Percentiles rank a stretch among this genome's conserved stretches.
These are phyloP conservation scores for Clitoria ternatea DNA, from an alignment of 306 rosid genomes.

Conservation along the genomic window DNA sequence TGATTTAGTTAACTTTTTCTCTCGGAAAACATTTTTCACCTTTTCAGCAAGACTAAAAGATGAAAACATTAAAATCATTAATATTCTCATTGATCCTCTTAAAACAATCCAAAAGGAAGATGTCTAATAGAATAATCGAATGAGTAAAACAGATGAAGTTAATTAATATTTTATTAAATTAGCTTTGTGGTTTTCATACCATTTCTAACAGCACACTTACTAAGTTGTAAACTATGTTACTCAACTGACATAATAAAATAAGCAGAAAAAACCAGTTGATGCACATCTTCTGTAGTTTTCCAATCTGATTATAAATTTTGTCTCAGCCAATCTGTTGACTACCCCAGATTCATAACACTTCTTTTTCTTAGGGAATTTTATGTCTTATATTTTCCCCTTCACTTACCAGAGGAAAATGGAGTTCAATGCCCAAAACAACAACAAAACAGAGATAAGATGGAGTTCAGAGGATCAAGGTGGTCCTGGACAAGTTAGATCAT, in stretches of 20 bases:
- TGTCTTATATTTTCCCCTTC: conserved; percentile 7
- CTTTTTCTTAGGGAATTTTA: background rate
- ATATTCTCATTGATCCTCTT: conserved; percentile 32
- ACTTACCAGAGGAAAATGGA: conserved; percentile 29
- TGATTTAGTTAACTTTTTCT: conserved; percentile 34
- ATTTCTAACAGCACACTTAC: background rate
- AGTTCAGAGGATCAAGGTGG: conserved; percentile 37
- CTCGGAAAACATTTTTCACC: conserved; percentile 20
- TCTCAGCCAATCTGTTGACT: conserved; percentile 24
- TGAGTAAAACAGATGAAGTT: conserved; percentile 7
- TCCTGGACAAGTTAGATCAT: conserved; percentile 34
- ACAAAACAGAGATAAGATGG: conserved; percentile 39
- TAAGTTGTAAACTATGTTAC: conserved; percentile 9
- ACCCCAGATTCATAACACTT: background rate
- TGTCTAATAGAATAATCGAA: conserved; percentile 40
- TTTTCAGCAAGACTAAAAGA: conserved; percentile 32
- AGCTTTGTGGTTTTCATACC: background rate
- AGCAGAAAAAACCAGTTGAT: background rate
- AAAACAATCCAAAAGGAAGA: conserved; percentile 30
- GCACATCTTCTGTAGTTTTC: conserved; percentile 15
- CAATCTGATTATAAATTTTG: conserved; percentile 22
- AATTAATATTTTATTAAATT: conserved; percentile 31
- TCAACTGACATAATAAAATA: conserved; percentile 23
- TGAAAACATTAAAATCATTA: conserved; percentile 21
- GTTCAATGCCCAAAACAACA: conserved; percentile 25